These are phyloP conservation scores for Entoloma clypeatum DNA, from an alignment of 1,284 basidiomycete species.

Conservation along the genomic window DNA sequence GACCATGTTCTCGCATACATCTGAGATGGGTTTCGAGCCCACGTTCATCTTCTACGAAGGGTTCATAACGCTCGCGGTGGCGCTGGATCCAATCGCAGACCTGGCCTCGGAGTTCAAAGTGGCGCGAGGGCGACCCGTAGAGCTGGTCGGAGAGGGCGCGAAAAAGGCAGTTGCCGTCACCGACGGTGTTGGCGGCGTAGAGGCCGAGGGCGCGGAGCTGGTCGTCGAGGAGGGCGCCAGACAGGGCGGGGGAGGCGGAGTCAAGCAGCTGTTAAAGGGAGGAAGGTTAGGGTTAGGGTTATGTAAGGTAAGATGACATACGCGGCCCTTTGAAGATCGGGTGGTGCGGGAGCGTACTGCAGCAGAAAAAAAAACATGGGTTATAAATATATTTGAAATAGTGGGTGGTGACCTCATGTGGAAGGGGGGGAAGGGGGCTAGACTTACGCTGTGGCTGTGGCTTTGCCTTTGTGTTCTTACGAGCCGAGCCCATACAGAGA, in stretches of 20 bases:
- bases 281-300: constrained; percentile 11
- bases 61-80: constrained; percentile 73
- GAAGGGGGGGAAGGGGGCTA: background rate
- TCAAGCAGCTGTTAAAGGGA: constrained; percentile 11
- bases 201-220: constrained; percentile 73
- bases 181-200: constrained; percentile 22
- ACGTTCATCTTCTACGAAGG: constrained; percentile 86
- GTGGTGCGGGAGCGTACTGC: constrained; percentile 62
- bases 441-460: constrained; percentile 23
- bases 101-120: constrained; percentile 66
- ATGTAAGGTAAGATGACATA: constrained; percentile 21
- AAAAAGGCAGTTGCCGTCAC: constrained; percentile 75
- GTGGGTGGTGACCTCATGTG: constrained; percentile 5
- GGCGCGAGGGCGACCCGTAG: constrained; percentile 70
- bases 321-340: constrained; percentile 22
- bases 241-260: constrained; percentile 15
- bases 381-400: constrained; percentile 1
- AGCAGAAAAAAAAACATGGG: constrained; percentile 8
- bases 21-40: constrained; percentile 67
- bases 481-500: constrained; percentile 22
- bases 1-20: constrained; percentile 76
- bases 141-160: constrained; percentile 80
- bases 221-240: constrained; percentile 41
- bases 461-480: constrained; percentile 19
- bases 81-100: constrained; percentile 80